phyloP scores from a whole-genome alignment of 2,329 filamentous ascomycete genomes.

The Stylonectria norvegica region DNA sequence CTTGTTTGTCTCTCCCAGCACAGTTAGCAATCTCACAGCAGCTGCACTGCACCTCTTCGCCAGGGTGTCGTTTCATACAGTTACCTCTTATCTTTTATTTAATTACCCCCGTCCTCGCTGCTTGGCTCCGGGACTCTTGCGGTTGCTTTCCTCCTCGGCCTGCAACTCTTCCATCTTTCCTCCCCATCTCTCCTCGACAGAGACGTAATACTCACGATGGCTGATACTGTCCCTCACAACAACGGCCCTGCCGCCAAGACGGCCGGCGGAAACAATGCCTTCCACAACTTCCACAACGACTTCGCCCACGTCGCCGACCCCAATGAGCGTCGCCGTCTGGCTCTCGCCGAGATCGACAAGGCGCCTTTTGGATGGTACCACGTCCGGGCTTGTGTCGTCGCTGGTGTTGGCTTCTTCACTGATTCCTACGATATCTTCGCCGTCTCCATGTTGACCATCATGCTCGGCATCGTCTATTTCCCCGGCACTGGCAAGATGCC shows the following conservation, averaged over 20 bases:
- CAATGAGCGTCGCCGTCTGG: slow-evolving; percentile 74
- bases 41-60: no score
- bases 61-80: no score
- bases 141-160: background rate
- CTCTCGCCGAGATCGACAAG: slow-evolving; percentile 78
- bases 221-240: slow-evolving; percentile 11
- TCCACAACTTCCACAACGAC: slow-evolving; percentile 76
- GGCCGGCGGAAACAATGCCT: slow-evolving; percentile 64
- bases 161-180: background rate
- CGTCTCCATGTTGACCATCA: slow-evolving; percentile 67
- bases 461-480: slow-evolving; percentile 78
- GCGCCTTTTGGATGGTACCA: slow-evolving; percentile 84
- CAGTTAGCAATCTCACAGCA: no score
- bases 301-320: slow-evolving; percentile 63
- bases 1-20: no score
- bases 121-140: background rate
- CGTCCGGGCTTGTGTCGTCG: slow-evolving; percentile 71
- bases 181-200: background rate
- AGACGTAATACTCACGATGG: slow-evolving; percentile 12
- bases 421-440: slow-evolving; percentile 84
- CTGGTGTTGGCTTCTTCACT: slow-evolving; percentile 85
- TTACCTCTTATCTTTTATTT: no score
- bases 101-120: background rate
- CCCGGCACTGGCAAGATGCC: slow-evolving; percentile 58
- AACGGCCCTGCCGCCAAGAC: slow-evolving; percentile 41